A percentile compares a stretch with the other conserved stretches of the same genome.
phyloP scores from a whole-genome alignment of 768 basidiomycete genomes.

The Dictyophora rubrovolvata region DNA sequence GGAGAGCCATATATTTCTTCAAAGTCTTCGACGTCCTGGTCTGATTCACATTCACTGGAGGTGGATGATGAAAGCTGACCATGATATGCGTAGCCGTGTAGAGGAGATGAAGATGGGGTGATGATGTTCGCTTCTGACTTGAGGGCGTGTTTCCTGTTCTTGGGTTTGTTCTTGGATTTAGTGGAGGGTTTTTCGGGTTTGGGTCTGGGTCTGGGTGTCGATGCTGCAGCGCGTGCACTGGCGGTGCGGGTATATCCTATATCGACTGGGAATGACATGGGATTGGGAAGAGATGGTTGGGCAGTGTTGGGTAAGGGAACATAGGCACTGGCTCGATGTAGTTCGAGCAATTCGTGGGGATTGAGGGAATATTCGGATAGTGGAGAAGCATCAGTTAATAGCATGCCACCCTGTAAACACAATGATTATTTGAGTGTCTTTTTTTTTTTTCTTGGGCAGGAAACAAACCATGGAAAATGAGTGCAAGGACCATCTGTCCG shows the following conservation, averaged over 20 bases:
- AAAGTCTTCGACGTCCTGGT: neutral
- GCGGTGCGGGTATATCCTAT: neutral
- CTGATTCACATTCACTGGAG: neutral
- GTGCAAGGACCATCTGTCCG: neutral
- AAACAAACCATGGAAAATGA: constrained; percentile 1
- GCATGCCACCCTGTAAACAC: constrained; percentile 50
- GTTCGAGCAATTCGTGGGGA: constrained; percentile 59
- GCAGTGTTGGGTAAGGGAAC: constrained; percentile 33
- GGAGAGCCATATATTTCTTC: neutral
- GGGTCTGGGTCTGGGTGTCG: neutral
- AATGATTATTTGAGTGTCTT: too few species aligned
- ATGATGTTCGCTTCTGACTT: neutral
- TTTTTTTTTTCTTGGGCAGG: too few species aligned
- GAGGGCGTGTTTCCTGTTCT: neutral
- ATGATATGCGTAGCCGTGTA: neutral
- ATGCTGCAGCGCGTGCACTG: neutral
- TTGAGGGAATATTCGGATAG: constrained; percentile 49
- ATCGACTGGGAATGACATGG: neutral
- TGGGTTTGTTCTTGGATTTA: neutral
- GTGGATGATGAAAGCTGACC: neutral
- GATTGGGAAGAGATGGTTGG: constrained; percentile 12
- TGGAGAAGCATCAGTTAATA: constrained; percentile 56
- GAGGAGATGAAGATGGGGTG: neutral
- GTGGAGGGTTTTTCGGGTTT: neutral
- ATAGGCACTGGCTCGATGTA: constrained; percentile 39